Base-by-base conservation (phyloP, 768 basidiomycete genomes). In the Trametes gibbosa region DNA sequence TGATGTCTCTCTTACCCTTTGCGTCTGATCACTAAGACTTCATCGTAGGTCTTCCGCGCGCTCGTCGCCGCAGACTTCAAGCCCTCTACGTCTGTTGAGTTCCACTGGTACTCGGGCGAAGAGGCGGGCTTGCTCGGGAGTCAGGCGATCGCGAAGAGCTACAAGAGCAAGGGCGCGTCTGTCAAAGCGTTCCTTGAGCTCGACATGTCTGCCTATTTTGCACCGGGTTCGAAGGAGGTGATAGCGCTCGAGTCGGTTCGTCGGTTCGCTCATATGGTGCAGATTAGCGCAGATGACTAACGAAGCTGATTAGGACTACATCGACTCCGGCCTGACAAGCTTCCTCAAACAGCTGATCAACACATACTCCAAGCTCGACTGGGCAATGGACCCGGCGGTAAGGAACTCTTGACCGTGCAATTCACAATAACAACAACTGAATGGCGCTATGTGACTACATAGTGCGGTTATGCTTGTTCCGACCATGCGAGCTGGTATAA, bases 61-160 rank as follows among this genome's bases (percentile, higher is more conserved):
- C 70, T 81, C 35, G 51, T 81, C 24, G 75, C 74, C 1, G 66
- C 74, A 25, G 74, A 70, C n/a, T 80, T 77, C 65, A 70, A 65
- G 32, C 80, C 79, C 0, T 68, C 66, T 9, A 76, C 71, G 27
- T 73, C 79, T 21, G 67, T 81, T 32, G 79, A 81, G 53, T 80
- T 80, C 59, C 79, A 81, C 51, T 82, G 79, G 80, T 82, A 74
- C 59, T 74, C 78, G 21, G 78, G 73, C 37, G 77, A 80, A 55
- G 76, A 58, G 59, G 68, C 56, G n/a, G 70, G 70, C 16, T 54
- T 65, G 37, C 64, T 75, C 50, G 82, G 81, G 39, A 76, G 75
- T 32, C 77, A 77, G 60, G 79, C 76, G 17, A 70, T 82, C 49
- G 78, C 79, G 17, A 76, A 74, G 55, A 68, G 67, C 39, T 84